Evolutionary conservation across 179 eudicot species (phyloP), one percentile per base, ranked within the genome.

Genomic region (Beta lomatogona): DNA sequence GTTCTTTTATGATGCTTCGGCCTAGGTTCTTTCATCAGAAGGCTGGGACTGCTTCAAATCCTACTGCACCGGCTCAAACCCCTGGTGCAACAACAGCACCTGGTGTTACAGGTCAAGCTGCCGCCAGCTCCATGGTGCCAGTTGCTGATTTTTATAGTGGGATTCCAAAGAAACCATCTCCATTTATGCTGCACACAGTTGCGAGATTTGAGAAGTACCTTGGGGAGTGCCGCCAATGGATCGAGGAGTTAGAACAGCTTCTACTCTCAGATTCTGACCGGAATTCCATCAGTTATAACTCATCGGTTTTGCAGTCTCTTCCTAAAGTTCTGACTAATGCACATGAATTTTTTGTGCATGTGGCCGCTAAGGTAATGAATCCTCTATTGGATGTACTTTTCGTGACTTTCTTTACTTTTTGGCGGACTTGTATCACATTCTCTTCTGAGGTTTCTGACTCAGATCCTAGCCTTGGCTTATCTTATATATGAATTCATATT

Each of bases 271-370:
- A 91, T 86, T 89, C 93, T 81, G 93, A 90, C 73, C 89, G 85
- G 81, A 91, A 90, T 59, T 85, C 90, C 70, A 78, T 86, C 60
- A 87, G 76, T 77, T 86, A 84, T 48, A 88, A 85, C 81, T 86
- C 91, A 21, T 94, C 98, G 1, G 81, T 94, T 78, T 79, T 93
- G 89, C 97, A 91, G 86, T 91, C 97, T 86, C 93, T 96, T 85
- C 99, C 99, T 57, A 93, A 94, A 82, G 97, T 94, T 86, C 87
- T 96, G 89, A 79, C 92, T 58, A 94, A 96, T 63, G 97, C 93
- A 66, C 99, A 94, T 83, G 99, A 91, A 80, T 96, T 94, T 83
- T 96, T 96, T 87, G 92, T 94, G 65, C 97, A 96, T 81, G 99
- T 96, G 74, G 99, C 98, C 22, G 97, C 99, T 55, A 96, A 93